Evolutionary conservation across 108 stramenopile species (phyloP), one percentile per base, ranked within the genome.

Genomic region (Aurantiochytrium sp.): DNA sequence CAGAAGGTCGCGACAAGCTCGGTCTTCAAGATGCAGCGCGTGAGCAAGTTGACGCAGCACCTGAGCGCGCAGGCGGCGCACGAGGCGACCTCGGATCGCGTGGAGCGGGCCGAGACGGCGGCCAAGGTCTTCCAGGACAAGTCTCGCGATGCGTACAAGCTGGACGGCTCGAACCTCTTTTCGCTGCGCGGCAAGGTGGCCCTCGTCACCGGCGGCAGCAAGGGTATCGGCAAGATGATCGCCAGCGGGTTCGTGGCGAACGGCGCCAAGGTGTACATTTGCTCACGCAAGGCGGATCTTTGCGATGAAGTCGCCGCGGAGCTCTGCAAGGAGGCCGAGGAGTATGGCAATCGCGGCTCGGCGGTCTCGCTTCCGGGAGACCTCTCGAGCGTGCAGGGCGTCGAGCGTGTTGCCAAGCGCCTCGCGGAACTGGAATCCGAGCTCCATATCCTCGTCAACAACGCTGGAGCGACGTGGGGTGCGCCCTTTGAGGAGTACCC

Each of bases 181-280:
- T 88, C 88, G 72, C 93, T 95, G 5, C 90, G 92, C 8, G 94
- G 94, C 72, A 94, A 96, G 73, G 96, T 96, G 92, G 96, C 97
- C 12, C 90, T 97, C 29, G 92, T 97, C 44, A 97, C 96, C 44
- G 97, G 97, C 10, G 96, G 96, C 60, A 93, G 94, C 23, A 92
- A 96, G 1, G 97, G 97, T 10, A 96, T 97, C 89, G 97, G 97
- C 12, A 73, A 92, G 53, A 97, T 97, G 96, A 96, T 97, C 73
- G 96, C 96, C 57, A 92, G 93, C 58, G 94, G 95, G 5, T 96
- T 96, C 92, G 93, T 90, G 18, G 53, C 72, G 4, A 94, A 93
- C 23, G 97, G 97, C 45, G 96, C 96, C 88, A 96, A 96, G 87
- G 96, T 97, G 18, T 87, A 96, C 23, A 72, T 97, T 53, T 95